These are phyloP conservation scores for Yamadazyma paraphyllophila DNA, from an alignment of 805 yeast species.

Conservation along the genomic window DNA sequence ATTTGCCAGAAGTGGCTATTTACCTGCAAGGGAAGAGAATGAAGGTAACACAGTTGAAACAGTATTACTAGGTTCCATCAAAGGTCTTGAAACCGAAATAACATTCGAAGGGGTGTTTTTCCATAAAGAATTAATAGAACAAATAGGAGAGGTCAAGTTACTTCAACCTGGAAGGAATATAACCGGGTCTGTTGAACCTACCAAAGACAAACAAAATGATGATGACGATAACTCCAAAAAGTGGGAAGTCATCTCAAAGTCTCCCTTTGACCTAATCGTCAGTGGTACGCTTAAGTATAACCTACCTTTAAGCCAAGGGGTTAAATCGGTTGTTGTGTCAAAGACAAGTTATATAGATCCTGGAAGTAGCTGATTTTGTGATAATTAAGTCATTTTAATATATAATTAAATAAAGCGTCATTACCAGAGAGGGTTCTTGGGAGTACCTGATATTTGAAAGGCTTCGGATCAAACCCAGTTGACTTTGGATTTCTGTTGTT, in stretches of 20 bases:
- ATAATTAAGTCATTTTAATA: background rate
- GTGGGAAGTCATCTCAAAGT: conserved; percentile 72
- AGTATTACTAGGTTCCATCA: conserved; percentile 69
- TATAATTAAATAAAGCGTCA: conserved; percentile 20
- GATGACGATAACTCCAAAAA: conserved; percentile 46
- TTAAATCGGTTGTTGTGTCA: conserved; percentile 60
- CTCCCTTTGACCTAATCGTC: conserved; percentile 83
- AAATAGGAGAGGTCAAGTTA: conserved; percentile 69
- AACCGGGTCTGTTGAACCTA: conserved; percentile 19
- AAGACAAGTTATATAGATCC: conserved; percentile 60
- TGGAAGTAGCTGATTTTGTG: conserved; percentile 1
- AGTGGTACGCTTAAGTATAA: conserved; percentile 79
- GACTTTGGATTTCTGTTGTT: conserved; percentile 54
- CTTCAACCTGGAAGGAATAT: conserved; percentile 64
- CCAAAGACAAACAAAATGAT: conserved; percentile 14
- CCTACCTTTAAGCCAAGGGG: conserved; percentile 56
- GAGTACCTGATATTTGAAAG: conserved; percentile 28
- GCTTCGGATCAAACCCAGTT: conserved; percentile 60
- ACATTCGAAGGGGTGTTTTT: conserved; percentile 77
- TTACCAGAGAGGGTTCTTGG: conserved; percentile 20
- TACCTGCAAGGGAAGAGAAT: conserved; percentile 16
- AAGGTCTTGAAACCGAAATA: conserved; percentile 67
- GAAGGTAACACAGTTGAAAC: conserved; percentile 47
- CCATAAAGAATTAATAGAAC: conserved; percentile 54
- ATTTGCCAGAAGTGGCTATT: conserved; percentile 69